Conservation (phyloP, 148 eudicot genomes). For the Arbutus unedo region DNA sequence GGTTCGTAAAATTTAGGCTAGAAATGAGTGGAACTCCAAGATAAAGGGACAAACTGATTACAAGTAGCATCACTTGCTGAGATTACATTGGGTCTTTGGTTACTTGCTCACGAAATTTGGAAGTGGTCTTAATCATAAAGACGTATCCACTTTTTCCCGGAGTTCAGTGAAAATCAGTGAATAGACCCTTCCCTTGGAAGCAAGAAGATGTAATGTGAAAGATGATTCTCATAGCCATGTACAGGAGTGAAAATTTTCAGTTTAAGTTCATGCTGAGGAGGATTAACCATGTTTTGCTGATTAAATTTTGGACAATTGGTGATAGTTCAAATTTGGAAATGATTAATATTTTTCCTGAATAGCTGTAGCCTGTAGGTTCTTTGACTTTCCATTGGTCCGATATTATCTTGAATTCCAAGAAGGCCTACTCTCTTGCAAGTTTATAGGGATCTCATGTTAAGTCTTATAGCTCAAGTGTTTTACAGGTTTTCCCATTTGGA, state of each 20-base stretch:
- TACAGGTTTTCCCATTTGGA: conserved; percentile 83
- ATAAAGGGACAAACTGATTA: not conserved
- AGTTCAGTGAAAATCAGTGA: not conserved
- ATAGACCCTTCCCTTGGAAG: not conserved
- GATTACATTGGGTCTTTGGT: not conserved
- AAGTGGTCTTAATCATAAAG: not conserved
- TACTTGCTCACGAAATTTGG: not conserved
- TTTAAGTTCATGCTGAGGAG: not conserved
- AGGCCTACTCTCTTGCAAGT: not conserved
- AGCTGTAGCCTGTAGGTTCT: not conserved
- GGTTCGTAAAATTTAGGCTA: not conserved
- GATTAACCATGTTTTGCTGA: not conserved
- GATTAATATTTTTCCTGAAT: not conserved
- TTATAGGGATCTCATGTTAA: not conserved
- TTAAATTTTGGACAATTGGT: not conserved
- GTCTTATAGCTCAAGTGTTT: not conserved
- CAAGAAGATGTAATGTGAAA: not conserved
- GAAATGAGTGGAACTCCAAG: not conserved
- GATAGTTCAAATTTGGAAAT: not conserved
- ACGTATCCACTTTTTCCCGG: not conserved
- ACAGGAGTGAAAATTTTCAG: not conserved
- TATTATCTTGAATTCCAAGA: not conserved
- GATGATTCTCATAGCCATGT: not conserved
- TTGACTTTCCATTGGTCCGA: not conserved
- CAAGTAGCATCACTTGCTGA: not conserved